phyloP scores from a whole-genome alignment of 2,329 filamentous ascomycete species.

The Cercospora zeae-maydis region DNA sequence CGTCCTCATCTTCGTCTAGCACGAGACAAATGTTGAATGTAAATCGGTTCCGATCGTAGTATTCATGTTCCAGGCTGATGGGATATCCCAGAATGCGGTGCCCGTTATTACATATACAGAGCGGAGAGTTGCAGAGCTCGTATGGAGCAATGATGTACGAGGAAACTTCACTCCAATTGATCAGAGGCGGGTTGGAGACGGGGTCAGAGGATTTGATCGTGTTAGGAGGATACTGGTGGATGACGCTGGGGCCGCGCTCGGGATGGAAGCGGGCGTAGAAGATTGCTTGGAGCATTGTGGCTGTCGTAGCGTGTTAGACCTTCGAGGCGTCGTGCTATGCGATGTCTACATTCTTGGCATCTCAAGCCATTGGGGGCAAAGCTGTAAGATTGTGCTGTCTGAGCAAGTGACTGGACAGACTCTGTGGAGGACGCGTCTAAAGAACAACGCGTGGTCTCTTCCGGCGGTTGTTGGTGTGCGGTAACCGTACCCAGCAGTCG shows the following conservation, averaged over 20 bases:
- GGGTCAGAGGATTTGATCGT: conserved; percentile 23
- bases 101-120: conserved; percentile 71
- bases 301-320: neutral
- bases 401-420: neutral
- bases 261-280: conserved; percentile 67
- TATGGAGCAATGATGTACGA: conserved; percentile 94
- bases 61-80: conserved; percentile 73
- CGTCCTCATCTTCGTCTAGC: conserved; percentile 58
- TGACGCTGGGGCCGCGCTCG: conserved; percentile 39
- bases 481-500: neutral
- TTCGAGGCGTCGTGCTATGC: neutral
- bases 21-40: conserved; percentile 97
- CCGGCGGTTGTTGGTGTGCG: neutral
- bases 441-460: neutral
- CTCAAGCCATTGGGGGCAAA: neutral
- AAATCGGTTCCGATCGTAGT: conserved; percentile 81
- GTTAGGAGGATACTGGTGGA: conserved; percentile 32
- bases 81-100: conserved; percentile 84
- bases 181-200: conserved; percentile 13
- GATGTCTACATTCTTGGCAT: neutral
- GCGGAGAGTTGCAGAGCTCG: conserved; percentile 87
- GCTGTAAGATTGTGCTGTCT: neutral
- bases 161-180: conserved; percentile 70
- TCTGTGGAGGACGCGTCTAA: neutral
- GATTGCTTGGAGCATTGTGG: conserved; percentile 58